A percentile compares a stretch with the other conserved stretches of the same genome.
Conservation (phyloP, 352 stramenopile genomes). For the Phytophthora sojae region DNA sequence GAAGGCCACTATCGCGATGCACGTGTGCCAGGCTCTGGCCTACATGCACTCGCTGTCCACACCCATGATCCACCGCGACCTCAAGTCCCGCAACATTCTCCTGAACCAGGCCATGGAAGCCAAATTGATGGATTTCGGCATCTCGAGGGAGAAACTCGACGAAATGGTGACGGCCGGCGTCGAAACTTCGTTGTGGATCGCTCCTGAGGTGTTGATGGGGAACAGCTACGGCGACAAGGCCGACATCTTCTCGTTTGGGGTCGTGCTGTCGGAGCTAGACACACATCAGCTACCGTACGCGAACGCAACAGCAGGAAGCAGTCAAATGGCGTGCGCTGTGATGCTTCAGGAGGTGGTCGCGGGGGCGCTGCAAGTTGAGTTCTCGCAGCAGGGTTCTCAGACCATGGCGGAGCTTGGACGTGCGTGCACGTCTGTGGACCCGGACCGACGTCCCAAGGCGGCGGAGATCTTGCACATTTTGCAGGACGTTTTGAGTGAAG, state of each 20-base stretch:
- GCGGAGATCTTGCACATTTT: background rate
- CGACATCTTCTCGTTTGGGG: background rate
- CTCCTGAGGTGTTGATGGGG: background rate
- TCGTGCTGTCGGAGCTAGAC: background rate
- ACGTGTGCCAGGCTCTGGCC: background rate
- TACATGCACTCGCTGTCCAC: background rate
- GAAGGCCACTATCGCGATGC: background rate
- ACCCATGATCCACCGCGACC: background rate
- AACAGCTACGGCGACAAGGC: background rate
- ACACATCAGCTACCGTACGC: background rate
- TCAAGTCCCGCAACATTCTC: background rate
- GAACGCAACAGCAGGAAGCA: background rate
- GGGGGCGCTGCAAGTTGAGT: background rate
- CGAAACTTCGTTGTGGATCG: background rate
- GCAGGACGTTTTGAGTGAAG: background rate
- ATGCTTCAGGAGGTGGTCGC: background rate
- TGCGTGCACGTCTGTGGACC: background rate
- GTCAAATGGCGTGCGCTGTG: background rate
- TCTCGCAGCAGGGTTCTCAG: background rate
- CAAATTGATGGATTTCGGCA: background rate
- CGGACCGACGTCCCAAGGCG: background rate
- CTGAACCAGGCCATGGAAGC: background rate
- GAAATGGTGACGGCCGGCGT: background rate
- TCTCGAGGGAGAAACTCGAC: background rate
- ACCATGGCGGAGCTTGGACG: background rate